phyloP scores from a whole-genome alignment of 2,329 filamentous ascomycete genomes.

The Alternaria tenuissima region DNA sequence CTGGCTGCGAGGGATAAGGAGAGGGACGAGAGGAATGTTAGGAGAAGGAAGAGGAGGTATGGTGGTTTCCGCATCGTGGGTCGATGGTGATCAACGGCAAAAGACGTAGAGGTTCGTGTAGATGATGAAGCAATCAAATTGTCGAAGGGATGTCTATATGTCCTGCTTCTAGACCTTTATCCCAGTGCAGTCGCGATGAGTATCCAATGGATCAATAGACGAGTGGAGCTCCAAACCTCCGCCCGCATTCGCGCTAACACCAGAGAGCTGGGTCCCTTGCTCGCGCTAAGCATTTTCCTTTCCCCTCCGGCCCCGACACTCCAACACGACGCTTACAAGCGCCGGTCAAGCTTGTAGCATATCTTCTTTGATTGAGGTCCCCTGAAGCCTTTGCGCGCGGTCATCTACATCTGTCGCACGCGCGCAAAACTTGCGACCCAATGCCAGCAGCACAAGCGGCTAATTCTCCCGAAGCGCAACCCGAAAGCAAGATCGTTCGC shows the following conservation, averaged over 20 bases:
- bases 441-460: constrained; percentile 46
- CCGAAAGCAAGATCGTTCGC: constrained; percentile 54
- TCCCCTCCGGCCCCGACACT: constrained; percentile 26
- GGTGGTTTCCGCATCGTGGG: constrained; percentile 35
- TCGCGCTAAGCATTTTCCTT: constrained; percentile 48
- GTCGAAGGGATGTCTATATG: background rate
- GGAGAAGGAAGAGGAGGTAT: constrained; percentile 33
- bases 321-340: constrained; percentile 25
- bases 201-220: constrained; percentile 8
- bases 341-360: constrained; percentile 15
- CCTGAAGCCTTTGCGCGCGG: constrained; percentile 7
- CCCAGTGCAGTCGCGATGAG: background rate
- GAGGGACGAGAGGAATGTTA: constrained; percentile 46
- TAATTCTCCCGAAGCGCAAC: constrained; percentile 26
- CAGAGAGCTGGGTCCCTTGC: constrained; percentile 23
- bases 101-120: background rate
- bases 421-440: constrained; percentile 31
- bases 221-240: constrained; percentile 22
- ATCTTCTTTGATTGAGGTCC: background rate
- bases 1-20: constrained; percentile 55
- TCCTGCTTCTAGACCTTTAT: background rate
- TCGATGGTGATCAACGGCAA: background rate
- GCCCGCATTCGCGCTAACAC: constrained; percentile 25
- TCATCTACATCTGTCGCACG: constrained; percentile 20
- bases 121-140: background rate